Percentiles rank a stretch among this genome's conserved stretches.
Conservation (phyloP, 495 filamentous ascomycete genomes). For the Aspergillus avenaceus region DNA sequence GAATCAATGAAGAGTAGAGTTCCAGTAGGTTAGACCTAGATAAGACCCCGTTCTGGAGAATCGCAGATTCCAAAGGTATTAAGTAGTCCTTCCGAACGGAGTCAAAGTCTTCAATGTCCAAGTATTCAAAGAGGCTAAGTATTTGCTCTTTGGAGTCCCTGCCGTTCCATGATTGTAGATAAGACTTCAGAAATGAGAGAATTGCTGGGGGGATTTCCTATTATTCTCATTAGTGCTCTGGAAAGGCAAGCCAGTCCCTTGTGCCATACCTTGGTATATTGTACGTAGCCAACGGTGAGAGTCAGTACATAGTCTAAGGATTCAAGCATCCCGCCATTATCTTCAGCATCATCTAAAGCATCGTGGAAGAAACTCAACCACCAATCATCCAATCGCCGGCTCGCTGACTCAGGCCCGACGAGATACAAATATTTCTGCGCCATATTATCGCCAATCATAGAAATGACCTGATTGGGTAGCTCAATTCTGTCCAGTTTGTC, state of each 20-base stretch:
- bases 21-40: slow-evolving; percentile 55
- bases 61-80: slow-evolving; percentile 50
- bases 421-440: slow-evolving; percentile 72
- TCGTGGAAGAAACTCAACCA: slow-evolving; percentile 57
- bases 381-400: slow-evolving; percentile 63
- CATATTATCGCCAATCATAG: slow-evolving; percentile 68
- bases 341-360: slow-evolving; percentile 48
- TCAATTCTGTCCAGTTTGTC: slow-evolving; percentile 75
- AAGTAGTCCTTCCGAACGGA: slow-evolving; percentile 46
- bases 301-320: slow-evolving; percentile 47
- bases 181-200: slow-evolving; percentile 57
- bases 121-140: slow-evolving; percentile 60
- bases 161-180: slow-evolving; percentile 68
- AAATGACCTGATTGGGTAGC: slow-evolving; percentile 74
- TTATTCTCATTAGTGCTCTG: slow-evolving; percentile 16
- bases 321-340: slow-evolving; percentile 43
- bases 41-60: slow-evolving; percentile 47
- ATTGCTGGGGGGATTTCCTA: slow-evolving; percentile 60
- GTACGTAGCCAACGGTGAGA: slow-evolving; percentile 55
- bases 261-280: slow-evolving; percentile 56
- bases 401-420: slow-evolving; percentile 52
- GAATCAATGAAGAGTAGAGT: slow-evolving; percentile 69
- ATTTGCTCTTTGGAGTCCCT: slow-evolving; percentile 52
- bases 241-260: neutral
- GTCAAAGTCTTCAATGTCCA: slow-evolving; percentile 57